Evolutionary conservation across 371 early-diverging fungal genomes (phyloP).

Genomic region (Zopfochytrium polystomum): DNA sequence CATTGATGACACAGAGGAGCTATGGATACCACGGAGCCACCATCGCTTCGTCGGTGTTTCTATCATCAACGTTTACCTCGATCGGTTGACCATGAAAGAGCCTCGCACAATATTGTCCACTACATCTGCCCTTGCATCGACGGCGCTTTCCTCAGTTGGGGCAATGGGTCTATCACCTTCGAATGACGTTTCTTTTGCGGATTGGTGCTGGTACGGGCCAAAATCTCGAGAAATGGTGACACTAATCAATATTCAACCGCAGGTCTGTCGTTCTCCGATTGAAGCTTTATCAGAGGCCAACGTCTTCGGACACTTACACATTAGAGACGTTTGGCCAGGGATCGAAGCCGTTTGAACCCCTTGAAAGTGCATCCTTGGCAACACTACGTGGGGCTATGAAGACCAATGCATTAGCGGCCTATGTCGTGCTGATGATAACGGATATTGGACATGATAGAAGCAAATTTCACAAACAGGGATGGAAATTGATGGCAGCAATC

Average conservation of each 20-base stretch:
- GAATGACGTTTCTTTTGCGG: slow-evolving; percentile 25
- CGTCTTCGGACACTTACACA: slow-evolving; percentile 22
- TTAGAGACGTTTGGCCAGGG: slow-evolving; percentile 14
- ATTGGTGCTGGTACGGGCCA: slow-evolving; percentile 39
- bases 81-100: slow-evolving; percentile 22
- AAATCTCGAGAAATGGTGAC: slow-evolving; percentile 1
- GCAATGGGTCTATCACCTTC: slow-evolving; percentile 11
- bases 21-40: slow-evolving; percentile 24
- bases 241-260: background rate
- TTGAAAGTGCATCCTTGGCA: slow-evolving; percentile 32
- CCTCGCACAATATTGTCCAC: slow-evolving; percentile 18
- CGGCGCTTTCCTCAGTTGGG: slow-evolving; percentile 22
- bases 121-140: slow-evolving; percentile 18
- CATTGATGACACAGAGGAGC: slow-evolving; percentile 1
- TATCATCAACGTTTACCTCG: slow-evolving; percentile 34
- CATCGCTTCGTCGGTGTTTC: slow-evolving; percentile 32
- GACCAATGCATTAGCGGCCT: slow-evolving; percentile 36
- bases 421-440: slow-evolving; percentile 32
- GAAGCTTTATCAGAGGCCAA: slow-evolving; percentile 26
- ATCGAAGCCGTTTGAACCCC: slow-evolving; percentile 27
- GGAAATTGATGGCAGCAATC: slow-evolving; percentile 31
- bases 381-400: slow-evolving; percentile 34
- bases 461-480: slow-evolving; percentile 35
- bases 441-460: slow-evolving; percentile 37
- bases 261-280: slow-evolving; percentile 23